Base-by-base conservation (phyloP, 2,329 filamentous ascomycete genomes). In the Fusarium irregulare region DNA sequence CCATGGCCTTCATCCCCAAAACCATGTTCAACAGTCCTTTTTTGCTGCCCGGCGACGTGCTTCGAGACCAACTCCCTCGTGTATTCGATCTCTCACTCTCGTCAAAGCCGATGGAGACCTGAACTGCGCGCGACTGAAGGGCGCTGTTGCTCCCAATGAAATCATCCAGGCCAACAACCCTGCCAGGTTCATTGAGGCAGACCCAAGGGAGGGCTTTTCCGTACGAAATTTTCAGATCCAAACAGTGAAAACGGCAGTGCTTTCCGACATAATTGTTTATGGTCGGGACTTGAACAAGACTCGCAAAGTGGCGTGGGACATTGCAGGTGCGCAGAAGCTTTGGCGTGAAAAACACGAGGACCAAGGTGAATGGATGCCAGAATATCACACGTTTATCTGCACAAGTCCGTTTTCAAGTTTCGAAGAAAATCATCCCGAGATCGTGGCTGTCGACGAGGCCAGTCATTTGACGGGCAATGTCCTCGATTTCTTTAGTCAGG, bases 151-250 rank as follows among this genome's bases (percentile, higher is more conserved):
- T 5, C 92, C 94, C 0, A 88, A 92, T 3, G 96, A 98, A 79
- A 85, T 98, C 46, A 80, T 98, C 60, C 85, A 89, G 40, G 73
- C 83, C 1, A 78, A 79, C 4, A 77, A 76, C 4, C 80, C 81
- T 18, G 81, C 87, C 46, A 85, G 89, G 23, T 97, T 99, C 76
- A 82, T 94, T 65, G 93, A 97, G 45, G 87, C 91, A 42, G 96
- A 99, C 76, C 96, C 96, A 2, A 87, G 84, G 59, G 93, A 97
- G 71, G 96, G 96, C 11, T 98, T 98, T 77, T 97, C 93, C 7
- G 94, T 98, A 45, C 89, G 96, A 47, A 98, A 98, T 79, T 99
- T 99, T 77, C 95, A 98, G 75, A 98, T 98, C 41, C 96, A 99
- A 79, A 88, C 93, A 0, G 92, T 92, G 62, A 99, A 99, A 79